These are phyloP conservation scores for Xylaria curta DNA, from an alignment of 495 filamentous ascomycete species.

Conservation along the genomic window DNA sequence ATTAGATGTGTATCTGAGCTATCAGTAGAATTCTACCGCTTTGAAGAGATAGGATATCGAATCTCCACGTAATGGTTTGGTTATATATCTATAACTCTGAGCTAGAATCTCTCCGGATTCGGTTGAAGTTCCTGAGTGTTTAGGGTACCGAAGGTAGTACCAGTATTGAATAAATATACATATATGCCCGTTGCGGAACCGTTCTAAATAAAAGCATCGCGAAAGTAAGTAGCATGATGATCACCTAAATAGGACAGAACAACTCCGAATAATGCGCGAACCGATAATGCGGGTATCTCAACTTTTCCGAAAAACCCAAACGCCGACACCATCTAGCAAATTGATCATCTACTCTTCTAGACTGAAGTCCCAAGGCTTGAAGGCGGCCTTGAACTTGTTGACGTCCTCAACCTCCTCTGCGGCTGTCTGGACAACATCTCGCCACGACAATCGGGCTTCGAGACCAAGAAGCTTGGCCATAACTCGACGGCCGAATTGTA, in stretches of 20 bases:
- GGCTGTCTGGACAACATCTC: slow-evolving; percentile 76
- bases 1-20: background rate
- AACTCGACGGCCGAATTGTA: slow-evolving; percentile 74
- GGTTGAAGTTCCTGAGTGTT: background rate
- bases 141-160: background rate
- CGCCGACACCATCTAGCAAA: slow-evolving; percentile 32
- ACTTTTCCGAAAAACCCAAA: slow-evolving; percentile 33
- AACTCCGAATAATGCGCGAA: slow-evolving; percentile 24
- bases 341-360: slow-evolving; percentile 12
- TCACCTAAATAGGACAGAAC: background rate
- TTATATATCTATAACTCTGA: background rate
- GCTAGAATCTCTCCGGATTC: background rate
- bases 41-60: background rate
- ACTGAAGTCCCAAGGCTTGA: slow-evolving; percentile 84
- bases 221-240: background rate
- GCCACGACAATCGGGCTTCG: slow-evolving; percentile 78
- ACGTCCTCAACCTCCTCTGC: slow-evolving; percentile 81
- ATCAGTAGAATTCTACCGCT: background rate
- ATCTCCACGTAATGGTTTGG: background rate
- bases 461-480: slow-evolving; percentile 85
- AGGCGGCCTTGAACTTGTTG: slow-evolving; percentile 81
- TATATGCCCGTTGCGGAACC: background rate
- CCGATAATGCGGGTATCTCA: slow-evolving; percentile 37
- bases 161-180: background rate
- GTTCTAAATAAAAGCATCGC: background rate